Evolutionary conservation across 2,329 filamentous ascomycete genomes (phyloP), one percentile per base, ranked within the genome.

Genomic region (Colletotrichum brevisporum): DNA sequence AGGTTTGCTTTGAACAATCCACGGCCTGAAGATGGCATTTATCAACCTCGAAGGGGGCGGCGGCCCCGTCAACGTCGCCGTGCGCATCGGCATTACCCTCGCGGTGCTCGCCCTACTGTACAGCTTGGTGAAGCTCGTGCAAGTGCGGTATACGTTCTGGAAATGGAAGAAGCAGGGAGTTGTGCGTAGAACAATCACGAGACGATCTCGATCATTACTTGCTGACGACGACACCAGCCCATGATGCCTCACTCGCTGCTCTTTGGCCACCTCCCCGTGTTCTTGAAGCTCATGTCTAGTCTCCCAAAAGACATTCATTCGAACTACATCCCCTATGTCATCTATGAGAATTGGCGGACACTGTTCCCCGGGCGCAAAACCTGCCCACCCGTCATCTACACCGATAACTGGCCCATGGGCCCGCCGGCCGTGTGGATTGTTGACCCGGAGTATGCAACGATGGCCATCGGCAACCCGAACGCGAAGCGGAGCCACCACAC

Each of bases 341-440:
- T 71, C 43, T 56, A 53, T 15, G 43, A 71, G 10, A 69, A 71
- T 21, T 71, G 69, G 65, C 39, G 18, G 24, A 16, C 39, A 0
- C 26, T 69, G 6, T 71, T 71, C n/a, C 69, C 65, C 5, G 60
- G 12, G 27, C 73, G 79, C 58, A 82, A 31, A 4, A 54, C 67
- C 4, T 76, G 74, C 8, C 76, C 77, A 12, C 72, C 74, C 5
- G 63, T 76, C 2, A 63, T 72, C 36, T 78, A 76, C 53, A 36
- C 78, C 26, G 77, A 79, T 57, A 68, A 72, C 12, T 79, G 77
- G 77, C 77, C 77, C 0, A 65, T 79, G 18, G 65, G 59, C 1
- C 58, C 70, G 10, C 72, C 74, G 6, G 41, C 67, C 13, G 51
- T 72, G 12, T 60, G 76, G 36, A 70, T 71, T 16, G 56, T 76